Conservation (phyloP, 2,329 filamentous ascomycete genomes). For the Hymenoscyphus occultus region DNA sequence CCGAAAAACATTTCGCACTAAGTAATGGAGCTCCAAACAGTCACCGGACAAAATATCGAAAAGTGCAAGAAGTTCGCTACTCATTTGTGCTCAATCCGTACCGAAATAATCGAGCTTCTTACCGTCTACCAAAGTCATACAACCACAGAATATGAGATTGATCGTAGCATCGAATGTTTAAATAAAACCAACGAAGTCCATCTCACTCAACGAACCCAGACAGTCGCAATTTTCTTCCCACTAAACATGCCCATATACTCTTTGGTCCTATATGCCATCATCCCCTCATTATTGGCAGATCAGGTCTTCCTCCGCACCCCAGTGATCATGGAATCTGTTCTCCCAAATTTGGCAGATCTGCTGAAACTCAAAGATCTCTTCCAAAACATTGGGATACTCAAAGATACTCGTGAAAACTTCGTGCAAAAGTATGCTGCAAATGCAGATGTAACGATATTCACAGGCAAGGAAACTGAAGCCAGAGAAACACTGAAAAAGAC, state of each 20-base stretch:
- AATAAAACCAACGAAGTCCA: not conserved
- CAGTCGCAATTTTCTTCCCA: conserved; percentile 2
- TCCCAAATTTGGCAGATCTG: not conserved
- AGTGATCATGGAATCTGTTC: not conserved
- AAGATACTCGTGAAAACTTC: not conserved
- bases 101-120: not conserved
- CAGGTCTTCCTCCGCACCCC: not conserved
- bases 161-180: conserved; percentile 1
- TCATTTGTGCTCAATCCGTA: conserved; percentile 13
- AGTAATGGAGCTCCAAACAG: not conserved
- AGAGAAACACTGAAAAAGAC: not conserved
- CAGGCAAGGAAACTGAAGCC: conserved; percentile 2
- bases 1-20: not conserved
- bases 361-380: not conserved
- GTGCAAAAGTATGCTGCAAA: conserved; percentile 1
- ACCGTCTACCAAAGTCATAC: conserved; percentile 3
- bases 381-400: not conserved
- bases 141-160: conserved; percentile 1
- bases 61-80: not conserved
- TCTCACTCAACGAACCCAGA: not conserved
- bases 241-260: conserved; percentile 4
- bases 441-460: conserved; percentile 9
- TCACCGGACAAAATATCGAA: not conserved
- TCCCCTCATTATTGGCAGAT: not conserved
- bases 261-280: not conserved